Base-by-base conservation (phyloP, 2,329 filamentous ascomycete genomes). In the Xylaria sp. region DNA sequence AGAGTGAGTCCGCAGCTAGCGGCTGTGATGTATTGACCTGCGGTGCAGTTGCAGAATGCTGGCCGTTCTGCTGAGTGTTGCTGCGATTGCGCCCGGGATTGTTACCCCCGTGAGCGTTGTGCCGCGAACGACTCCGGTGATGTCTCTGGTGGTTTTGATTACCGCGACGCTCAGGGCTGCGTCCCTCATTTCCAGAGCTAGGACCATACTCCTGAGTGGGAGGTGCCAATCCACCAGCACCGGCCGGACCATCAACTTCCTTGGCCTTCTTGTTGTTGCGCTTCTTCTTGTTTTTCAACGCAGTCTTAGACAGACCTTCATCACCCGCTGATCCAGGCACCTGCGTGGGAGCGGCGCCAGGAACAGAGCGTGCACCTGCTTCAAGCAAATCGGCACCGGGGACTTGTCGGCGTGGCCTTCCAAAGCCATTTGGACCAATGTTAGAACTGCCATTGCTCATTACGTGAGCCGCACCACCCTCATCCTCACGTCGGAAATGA, bases 231-330 rank as follows among this genome's bases (percentile, higher is more conserved):
- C 78, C 78, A 67, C 84, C 82, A 64, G 66, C 62, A 16, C 66
- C 66, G 9, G 83, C 82, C 73, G 90, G 90, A 59, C 88, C 89
- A 21, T 93, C 92, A 5, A 85, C 87, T 55, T 96, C 94, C 79
- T 94, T 96, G 60, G 88, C 88, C 83, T 98, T 98, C 86, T 97
- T 98, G 73, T 86, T 88, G 72, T 93, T 93, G 74, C 96, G 89
- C 88, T 98, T 98, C 89, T 98, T 98, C 89, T 98, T 98, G 83
- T 98, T 98, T 87, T 98, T 98, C 75, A 93, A 84, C 13, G 92
- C 94, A 63, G 92, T 89, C 83, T 96, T 97, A 71, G 92, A 94
- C 70, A 96, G 80, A 74, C 87, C 90, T 74, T 93, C 92, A 69
- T 93, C 92, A 79, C 87, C 90, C 83, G 81, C 91, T 80, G 71